Evolutionary conservation across 208 protist species (phyloP), one percentile per base, ranked within the genome.

Genomic region (Wallacemonas sp.): DNA sequence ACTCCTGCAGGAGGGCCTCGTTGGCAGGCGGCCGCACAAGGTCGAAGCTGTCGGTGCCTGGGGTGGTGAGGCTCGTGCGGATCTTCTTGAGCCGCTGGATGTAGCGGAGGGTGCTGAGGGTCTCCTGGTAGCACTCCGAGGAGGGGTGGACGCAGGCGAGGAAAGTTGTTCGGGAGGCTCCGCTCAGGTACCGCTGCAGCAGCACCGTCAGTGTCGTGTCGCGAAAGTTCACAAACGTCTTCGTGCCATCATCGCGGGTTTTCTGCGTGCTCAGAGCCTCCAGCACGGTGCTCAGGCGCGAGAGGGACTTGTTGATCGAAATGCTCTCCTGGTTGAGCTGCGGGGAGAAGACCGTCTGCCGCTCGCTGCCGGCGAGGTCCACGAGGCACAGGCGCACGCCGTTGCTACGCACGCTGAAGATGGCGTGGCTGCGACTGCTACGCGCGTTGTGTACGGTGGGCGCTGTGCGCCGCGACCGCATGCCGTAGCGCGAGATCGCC

Each of bases 361-460:
- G 81, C 68, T 96, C 87, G 55, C 86, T 93, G 26, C 91, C 91
- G n/a, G 88, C 88, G 12, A 96, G 70, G 46, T 96, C 91, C 18
- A 96, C 91, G 11, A 96, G 75, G 48, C 88, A 94, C n/a, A 96
- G 70, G 20, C 85, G 79, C 46, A 96, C 70, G 22, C 84, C 83
- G 33, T 54, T 52, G 46, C 78, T 88, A 41, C 77, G 77, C 39
- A 97, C 76, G 20, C 89, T 96, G 75, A 98, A 95, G 66, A 97
- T 75, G 45, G 92, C 82, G 67, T 98, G 97, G 61, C 93, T 97
- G 20, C 97, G 83, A 52, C 91, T 97, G 57, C 92, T 97, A 14
- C 82, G 78, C 5, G 79, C 62, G 78, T 98, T 98, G 67, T 91
- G 89, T 48, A 91, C 79, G 10, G 96, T 98, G 18, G 91, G 71